Conservation (phyloP, 352 stramenopile species). For the Salisapilia sapeloensis region DNA sequence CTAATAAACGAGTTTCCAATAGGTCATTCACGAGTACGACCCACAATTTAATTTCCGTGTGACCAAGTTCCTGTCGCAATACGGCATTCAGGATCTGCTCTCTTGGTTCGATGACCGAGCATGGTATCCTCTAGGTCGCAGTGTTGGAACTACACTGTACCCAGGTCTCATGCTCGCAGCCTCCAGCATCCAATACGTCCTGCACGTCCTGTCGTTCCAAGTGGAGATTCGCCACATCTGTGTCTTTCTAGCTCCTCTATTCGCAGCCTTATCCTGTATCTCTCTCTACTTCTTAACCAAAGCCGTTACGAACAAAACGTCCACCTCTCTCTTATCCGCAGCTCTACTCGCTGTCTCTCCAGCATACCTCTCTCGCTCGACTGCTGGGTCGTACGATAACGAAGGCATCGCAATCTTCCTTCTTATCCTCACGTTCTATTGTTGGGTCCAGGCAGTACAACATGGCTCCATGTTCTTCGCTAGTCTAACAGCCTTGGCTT, state of each 20-base stretch:
- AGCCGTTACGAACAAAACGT: constrained; percentile 42
- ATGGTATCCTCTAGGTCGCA: constrained; percentile 88
- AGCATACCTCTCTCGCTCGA: constrained; percentile 93
- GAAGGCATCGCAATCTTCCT: constrained; percentile 96
- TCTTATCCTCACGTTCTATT: constrained; percentile 94
- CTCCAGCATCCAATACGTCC: constrained; percentile 54
- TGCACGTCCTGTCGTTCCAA: constrained; percentile 36
- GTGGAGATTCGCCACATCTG: constrained; percentile 78
- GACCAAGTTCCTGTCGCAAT: constrained; percentile 87
- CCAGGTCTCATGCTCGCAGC: constrained; percentile 84
- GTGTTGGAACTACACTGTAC: constrained; percentile 87
- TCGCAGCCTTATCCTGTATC: constrained; percentile 70
- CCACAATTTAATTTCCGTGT: constrained; percentile 99
- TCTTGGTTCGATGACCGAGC: constrained; percentile 97
- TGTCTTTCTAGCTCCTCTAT: constrained; percentile 82
- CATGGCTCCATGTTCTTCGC: constrained; percentile 65
- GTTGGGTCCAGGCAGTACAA: constrained; percentile 83
- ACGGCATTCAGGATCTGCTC: constrained; percentile 88
- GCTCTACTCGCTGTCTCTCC: constrained; percentile 92
- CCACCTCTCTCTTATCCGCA: constrained; percentile 76
- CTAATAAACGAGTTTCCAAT: constrained; percentile 1
- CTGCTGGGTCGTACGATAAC: constrained; percentile 97
- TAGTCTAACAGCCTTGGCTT: constrained; percentile 59
- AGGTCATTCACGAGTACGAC: constrained; percentile 87
- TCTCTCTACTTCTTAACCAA: constrained; percentile 80